Evolutionary conservation across 78 protist genomes (phyloP).

Genomic region (Dictyostelium citrinum): DNA sequence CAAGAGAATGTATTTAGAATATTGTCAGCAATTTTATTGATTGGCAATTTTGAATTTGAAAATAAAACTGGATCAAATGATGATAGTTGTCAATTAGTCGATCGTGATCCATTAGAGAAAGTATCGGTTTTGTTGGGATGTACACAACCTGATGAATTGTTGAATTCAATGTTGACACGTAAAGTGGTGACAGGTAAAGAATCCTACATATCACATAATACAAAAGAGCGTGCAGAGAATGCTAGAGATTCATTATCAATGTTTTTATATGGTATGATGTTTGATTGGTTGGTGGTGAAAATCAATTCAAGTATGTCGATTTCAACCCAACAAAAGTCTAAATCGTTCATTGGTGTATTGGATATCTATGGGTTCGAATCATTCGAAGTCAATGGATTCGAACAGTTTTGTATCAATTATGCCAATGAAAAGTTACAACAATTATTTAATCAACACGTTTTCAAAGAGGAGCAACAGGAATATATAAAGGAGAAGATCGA

Average conservation of each 20-base stretch:
- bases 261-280: constrained; percentile 55
- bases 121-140: constrained; percentile 31
- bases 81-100: constrained; percentile 10
- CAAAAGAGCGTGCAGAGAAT: constrained; percentile 75
- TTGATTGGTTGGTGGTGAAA: constrained; percentile 83
- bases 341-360: constrained; percentile 89
- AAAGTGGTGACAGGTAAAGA: constrained; percentile 72
- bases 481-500: constrained; percentile 90
- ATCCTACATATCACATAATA: neutral
- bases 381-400: constrained; percentile 89
- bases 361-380: constrained; percentile 99
- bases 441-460: constrained; percentile 85
- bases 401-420: constrained; percentile 94
- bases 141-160: constrained; percentile 7
- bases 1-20: constrained; percentile 63
- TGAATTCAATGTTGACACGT: constrained; percentile 38
- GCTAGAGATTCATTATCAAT: constrained; percentile 74
- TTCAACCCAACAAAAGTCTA: neutral
- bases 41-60: constrained; percentile 84
- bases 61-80: neutral
- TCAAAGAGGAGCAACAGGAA: constrained; percentile 88
- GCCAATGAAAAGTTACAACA: constrained; percentile 95
- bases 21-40: constrained; percentile 72
- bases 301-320: constrained; percentile 51
- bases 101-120: constrained; percentile 45